Conservation (phyloP, 441 rosid genomes). For the Rhodomyrtus psidioides region DNA sequence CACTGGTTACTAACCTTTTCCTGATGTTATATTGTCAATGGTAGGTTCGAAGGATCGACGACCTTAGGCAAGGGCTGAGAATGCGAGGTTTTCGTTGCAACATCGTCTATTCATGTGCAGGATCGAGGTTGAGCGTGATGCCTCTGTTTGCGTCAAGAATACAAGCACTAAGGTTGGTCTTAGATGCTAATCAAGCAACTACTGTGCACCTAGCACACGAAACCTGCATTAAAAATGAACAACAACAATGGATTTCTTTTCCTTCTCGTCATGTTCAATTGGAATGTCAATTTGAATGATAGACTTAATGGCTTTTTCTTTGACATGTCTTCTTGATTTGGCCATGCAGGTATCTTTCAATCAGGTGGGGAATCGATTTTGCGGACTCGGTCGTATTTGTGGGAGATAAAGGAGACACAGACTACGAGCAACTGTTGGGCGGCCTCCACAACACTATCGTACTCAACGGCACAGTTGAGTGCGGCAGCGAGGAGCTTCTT, state of each 20-base stretch:
- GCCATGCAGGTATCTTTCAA: slow-evolving; percentile 66
- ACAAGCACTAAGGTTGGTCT: slow-evolving; percentile 71
- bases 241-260: neutral
- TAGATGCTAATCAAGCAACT: neutral
- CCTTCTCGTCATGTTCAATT: neutral
- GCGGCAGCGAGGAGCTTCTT: slow-evolving; percentile 56
- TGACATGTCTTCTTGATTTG: slow-evolving; percentile 1
- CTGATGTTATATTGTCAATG: slow-evolving; percentile 10
- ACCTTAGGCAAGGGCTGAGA: slow-evolving; percentile 69
- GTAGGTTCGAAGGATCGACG: slow-evolving; percentile 61
- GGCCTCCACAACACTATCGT: slow-evolving; percentile 70
- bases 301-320: neutral
- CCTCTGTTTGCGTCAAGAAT: slow-evolving; percentile 81
- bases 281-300: neutral
- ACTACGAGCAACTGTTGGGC: slow-evolving; percentile 56
- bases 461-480: slow-evolving; percentile 43
- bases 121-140: slow-evolving; percentile 61
- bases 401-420: slow-evolving; percentile 92
- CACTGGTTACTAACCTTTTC: neutral
- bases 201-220: neutral
- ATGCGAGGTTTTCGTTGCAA: slow-evolving; percentile 90
- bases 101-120: slow-evolving; percentile 51
- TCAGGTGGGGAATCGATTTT: slow-evolving; percentile 77
- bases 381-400: slow-evolving; percentile 51
- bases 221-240: neutral